A percentile compares a stretch with the other conserved stretches of the same genome.
These are phyloP conservation scores for Persicaria tinctoria DNA, from an alignment of 148 eudicot genomes.

Conservation along the genomic window DNA sequence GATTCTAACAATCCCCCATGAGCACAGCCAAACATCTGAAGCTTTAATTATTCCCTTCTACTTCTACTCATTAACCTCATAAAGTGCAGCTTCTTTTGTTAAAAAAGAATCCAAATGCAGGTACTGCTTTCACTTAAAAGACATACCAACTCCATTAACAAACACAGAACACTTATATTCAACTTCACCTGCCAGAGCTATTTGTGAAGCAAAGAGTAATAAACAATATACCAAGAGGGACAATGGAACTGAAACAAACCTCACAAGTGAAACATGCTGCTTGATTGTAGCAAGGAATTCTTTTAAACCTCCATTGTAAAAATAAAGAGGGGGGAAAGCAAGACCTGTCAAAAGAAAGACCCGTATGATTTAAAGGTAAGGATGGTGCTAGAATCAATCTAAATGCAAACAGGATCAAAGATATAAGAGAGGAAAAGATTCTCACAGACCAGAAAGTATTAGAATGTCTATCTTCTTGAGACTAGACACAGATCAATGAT, in stretches of 20 bases:
- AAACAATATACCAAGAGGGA: neutral
- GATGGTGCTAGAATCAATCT: neutral
- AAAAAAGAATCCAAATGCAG: neutral
- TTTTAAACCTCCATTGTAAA: slow-evolving; percentile 88
- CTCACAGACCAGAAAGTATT: neutral
- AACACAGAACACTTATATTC: neutral
- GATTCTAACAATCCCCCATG: neutral
- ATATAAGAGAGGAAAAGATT: neutral
- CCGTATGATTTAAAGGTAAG: neutral
- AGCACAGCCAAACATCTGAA: neutral
- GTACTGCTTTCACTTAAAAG: neutral
- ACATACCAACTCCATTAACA: neutral
- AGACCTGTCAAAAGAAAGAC: slow-evolving; percentile 46
- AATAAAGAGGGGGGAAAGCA: slow-evolving; percentile 92
- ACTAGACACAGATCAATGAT: neutral
- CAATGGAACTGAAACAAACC: slow-evolving; percentile 29
- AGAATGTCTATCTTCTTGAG: neutral
- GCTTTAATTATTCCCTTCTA: neutral
- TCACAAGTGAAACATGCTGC: slow-evolving; percentile 73
- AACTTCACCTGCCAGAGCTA: neutral
- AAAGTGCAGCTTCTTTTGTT: neutral
- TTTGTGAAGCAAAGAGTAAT: neutral
- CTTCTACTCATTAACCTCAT: neutral
- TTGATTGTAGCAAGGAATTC: slow-evolving; percentile 84
- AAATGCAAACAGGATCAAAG: neutral